phyloP scores from a whole-genome alignment of 768 basidiomycete species.

The Amanita polypyramis region DNA sequence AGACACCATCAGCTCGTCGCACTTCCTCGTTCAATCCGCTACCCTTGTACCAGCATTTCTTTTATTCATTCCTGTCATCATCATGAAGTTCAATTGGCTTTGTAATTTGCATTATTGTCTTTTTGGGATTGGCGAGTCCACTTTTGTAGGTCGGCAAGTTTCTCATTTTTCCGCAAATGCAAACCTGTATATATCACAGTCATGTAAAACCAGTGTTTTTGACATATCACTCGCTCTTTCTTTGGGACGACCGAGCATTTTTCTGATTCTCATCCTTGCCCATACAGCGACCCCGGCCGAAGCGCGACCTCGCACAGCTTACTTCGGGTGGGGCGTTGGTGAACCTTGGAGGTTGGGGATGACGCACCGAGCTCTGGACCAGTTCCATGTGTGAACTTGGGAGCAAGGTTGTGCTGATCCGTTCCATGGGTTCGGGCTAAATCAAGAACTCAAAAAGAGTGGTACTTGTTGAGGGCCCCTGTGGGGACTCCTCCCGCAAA shows the following conservation, averaged over 20 bases:
- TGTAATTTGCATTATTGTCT: neutral
- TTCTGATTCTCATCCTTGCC: neutral
- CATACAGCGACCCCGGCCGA: slow-evolving; percentile 1
- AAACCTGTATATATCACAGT: slow-evolving; percentile 2
- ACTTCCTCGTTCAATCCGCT: neutral
- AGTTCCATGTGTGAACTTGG: neutral
- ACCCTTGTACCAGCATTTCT: neutral
- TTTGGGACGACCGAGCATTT: neutral
- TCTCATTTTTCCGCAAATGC: neutral
- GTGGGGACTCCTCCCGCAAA: slow-evolving; percentile 76
- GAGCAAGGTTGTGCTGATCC: neutral
- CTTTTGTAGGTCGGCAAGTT: slow-evolving; percentile 3
- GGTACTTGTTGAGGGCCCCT: slow-evolving; percentile 31
- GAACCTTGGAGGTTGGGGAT: slow-evolving; percentile 3
- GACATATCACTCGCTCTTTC: neutral
- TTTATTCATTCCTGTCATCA: neutral
- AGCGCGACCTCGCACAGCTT: neutral
- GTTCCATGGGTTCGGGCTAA: slow-evolving; percentile 4
- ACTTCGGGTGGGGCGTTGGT: slow-evolving; percentile 1
- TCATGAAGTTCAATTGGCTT: neutral
- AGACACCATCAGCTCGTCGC: too few relatives aligned
- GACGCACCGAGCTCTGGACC: neutral
- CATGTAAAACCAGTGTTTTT: slow-evolving; percentile 1
- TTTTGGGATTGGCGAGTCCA: neutral
- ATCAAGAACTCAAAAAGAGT: slow-evolving; percentile 6